These are phyloP conservation scores for Carex sylvatica DNA, from an alignment of 202 grass and related monocot genomes.

Conservation along the genomic window DNA sequence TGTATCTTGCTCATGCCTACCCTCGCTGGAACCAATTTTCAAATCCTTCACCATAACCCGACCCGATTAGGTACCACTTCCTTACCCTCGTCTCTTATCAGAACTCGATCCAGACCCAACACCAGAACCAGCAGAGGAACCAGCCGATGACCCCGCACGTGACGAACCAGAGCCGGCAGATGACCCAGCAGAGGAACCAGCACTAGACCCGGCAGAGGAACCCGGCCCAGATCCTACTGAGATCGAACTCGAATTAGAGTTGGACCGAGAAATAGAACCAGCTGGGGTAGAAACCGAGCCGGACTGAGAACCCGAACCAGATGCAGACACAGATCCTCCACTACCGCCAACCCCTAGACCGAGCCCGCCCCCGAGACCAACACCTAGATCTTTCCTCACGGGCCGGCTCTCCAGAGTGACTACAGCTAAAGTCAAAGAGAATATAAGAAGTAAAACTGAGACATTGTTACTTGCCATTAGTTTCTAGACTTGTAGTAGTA, in stretches of 20 bases:
- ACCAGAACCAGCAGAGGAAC: constrained; percentile 19
- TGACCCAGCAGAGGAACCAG: constrained; percentile 11
- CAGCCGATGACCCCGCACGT: constrained; percentile 30
- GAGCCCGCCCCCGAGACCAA: constrained; percentile 12
- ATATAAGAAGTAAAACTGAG: constrained; percentile 14
- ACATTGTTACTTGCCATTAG: not conserved
- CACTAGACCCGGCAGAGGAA: constrained; percentile 26
- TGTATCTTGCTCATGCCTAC: not conserved
- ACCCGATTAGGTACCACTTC: not conserved
- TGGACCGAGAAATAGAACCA: constrained; percentile 14
- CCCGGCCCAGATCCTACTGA: constrained; percentile 24
- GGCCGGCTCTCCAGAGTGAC: constrained; percentile 22
- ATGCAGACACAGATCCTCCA: constrained; percentile 5
- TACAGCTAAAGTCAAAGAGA: not conserved
- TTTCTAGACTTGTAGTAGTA: no score
- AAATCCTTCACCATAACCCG: not conserved
- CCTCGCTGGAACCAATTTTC: not conserved
- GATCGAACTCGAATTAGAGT: constrained; percentile 24
- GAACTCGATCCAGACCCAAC: constrained; percentile 17
- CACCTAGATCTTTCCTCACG: constrained; percentile 31
- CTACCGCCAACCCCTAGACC: constrained; percentile 22
- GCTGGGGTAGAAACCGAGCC: constrained; percentile 10
- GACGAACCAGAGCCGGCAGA: constrained; percentile 2
- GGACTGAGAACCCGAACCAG: constrained; percentile 28
- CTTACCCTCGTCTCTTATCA: not conserved